Percentiles rank a stretch among this genome's conserved stretches.
Evolutionary conservation across 2,329 filamentous ascomycete species (phyloP).

Genomic region (Ceratocystis destructans): DNA sequence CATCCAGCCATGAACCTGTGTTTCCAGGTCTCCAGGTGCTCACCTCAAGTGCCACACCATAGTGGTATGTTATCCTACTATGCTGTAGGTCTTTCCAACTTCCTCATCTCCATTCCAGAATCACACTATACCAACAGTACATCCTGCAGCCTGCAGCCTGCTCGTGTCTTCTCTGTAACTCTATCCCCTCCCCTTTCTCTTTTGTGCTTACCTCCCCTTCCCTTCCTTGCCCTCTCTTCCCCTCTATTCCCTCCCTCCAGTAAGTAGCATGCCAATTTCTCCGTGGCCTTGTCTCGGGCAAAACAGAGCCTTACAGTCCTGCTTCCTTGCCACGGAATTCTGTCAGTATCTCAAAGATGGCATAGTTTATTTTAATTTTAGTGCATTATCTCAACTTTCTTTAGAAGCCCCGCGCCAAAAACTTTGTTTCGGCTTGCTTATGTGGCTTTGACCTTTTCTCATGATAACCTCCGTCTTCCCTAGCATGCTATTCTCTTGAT

Average conservation of each 20-base stretch:
- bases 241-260: not conserved
- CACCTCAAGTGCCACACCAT: no score
- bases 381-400: not conserved
- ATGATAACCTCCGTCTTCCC: not conserved
- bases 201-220: not conserved
- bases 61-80: not conserved
- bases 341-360: not conserved
- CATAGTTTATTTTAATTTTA: not conserved
- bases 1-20: no score
- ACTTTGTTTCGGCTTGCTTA: no score
- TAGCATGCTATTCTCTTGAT: not conserved
- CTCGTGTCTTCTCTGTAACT: not conserved
- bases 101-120: no score
- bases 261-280: not conserved
- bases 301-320: not conserved
- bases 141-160: not conserved
- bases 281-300: not conserved
- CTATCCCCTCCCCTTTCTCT: not conserved
- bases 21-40: no score
- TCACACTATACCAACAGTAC: not conserved
- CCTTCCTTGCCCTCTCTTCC: not conserved
- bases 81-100: not conserved
- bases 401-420: not conserved
- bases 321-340: not conserved
- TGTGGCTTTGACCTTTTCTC: not conserved